phyloP scores from a whole-genome alignment of 2,329 filamentous ascomycete genomes.

The Fusarium heterosporum region DNA sequence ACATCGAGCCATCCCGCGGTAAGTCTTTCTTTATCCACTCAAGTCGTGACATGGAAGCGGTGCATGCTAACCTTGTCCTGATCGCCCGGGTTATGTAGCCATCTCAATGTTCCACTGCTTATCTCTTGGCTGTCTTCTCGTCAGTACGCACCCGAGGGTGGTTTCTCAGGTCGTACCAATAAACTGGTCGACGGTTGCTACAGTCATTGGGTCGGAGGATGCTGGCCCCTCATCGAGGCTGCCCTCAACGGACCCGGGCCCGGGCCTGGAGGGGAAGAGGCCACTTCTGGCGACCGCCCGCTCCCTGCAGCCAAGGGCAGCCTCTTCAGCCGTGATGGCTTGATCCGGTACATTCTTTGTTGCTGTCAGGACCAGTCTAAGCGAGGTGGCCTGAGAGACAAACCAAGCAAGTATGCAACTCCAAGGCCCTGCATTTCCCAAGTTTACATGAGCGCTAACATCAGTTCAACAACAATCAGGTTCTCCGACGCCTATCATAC shows the following conservation, averaged over 20 bases:
- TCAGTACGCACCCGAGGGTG: constrained; percentile 91
- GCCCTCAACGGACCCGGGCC: constrained; percentile 67
- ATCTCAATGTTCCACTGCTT: constrained; percentile 80
- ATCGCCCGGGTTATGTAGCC: constrained; percentile 59
- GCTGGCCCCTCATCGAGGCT: constrained; percentile 91
- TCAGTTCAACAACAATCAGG: constrained; percentile 56
- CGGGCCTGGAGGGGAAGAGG: constrained; percentile 45
- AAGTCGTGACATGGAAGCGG: constrained; percentile 47
- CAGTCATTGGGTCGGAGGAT: constrained; percentile 96
- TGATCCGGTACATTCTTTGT: constrained; percentile 88
- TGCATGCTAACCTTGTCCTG: constrained; percentile 51
- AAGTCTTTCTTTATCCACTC: constrained; percentile 55
- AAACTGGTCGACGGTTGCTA: constrained; percentile 99
- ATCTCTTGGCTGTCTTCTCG: constrained; percentile 89
- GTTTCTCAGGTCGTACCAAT: constrained; percentile 93
- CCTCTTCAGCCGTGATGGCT: constrained; percentile 83
- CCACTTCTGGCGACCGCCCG: constrained; percentile 47
- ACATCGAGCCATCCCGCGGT: constrained; percentile 78
- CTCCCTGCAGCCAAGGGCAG: constrained; percentile 54
- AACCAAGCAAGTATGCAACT: constrained; percentile 81
- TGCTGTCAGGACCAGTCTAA: constrained; percentile 82
- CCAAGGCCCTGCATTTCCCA: constrained; percentile 18
- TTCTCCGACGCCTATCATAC: constrained; percentile 90
- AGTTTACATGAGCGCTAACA: constrained; percentile 39
- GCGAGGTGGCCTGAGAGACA: constrained; percentile 88